phyloP scores from a whole-genome alignment of 2,329 filamentous ascomycete genomes.

The Phyllosticta capitalensis region DNA sequence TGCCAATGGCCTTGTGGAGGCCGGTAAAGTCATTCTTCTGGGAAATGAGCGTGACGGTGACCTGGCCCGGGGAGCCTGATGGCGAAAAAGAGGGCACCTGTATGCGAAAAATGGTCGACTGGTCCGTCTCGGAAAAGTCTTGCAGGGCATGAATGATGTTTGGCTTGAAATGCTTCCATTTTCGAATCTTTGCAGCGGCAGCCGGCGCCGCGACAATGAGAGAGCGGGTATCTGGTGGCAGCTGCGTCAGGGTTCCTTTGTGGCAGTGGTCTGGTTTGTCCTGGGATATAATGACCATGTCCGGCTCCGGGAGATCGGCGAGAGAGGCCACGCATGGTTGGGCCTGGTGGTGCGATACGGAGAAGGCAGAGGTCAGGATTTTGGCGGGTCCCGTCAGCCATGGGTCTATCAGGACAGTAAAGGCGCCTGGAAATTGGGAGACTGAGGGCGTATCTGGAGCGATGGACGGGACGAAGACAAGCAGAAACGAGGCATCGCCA shows the following conservation, averaged over 20 bases:
- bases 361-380: slow-evolving; percentile 52
- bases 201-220: slow-evolving; percentile 57
- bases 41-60: slow-evolving; percentile 60
- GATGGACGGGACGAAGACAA: slow-evolving; percentile 51
- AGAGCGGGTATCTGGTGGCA: slow-evolving; percentile 47
- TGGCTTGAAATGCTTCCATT: slow-evolving; percentile 60
- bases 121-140: slow-evolving; percentile 15
- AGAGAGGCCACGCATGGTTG: slow-evolving; percentile 50
- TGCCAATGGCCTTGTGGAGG: slow-evolving; percentile 58
- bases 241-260: slow-evolving; percentile 55
- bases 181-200: slow-evolving; percentile 54
- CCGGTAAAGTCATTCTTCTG: slow-evolving; percentile 52
- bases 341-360: slow-evolving; percentile 46
- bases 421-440: slow-evolving; percentile 40
- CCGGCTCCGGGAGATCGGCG: slow-evolving; percentile 42
- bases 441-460: slow-evolving; percentile 29
- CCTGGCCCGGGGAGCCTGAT: slow-evolving; percentile 51
- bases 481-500: slow-evolving; percentile 54
- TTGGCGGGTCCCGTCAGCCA: slow-evolving; percentile 56
- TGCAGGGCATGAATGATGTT: slow-evolving; percentile 34
- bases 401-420: slow-evolving; percentile 62
- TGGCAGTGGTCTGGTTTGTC: slow-evolving; percentile 63
- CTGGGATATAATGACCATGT: slow-evolving; percentile 51
- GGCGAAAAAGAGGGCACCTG: slow-evolving; percentile 45
- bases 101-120: slow-evolving; percentile 34